Conservation (phyloP, 306 rosid genomes). For the Ochetophila trinervis region DNA sequence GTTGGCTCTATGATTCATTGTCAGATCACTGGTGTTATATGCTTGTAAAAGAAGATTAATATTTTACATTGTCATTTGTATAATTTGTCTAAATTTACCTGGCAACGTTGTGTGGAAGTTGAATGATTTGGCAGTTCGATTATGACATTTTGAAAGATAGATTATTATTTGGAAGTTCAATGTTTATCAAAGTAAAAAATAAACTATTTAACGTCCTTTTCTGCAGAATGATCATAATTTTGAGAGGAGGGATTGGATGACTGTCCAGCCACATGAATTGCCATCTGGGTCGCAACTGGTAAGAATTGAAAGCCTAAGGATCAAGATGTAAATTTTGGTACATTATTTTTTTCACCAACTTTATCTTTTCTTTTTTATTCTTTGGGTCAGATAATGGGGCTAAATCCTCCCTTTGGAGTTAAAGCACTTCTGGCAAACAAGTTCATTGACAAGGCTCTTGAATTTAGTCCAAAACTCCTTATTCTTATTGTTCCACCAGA, state of each 20-base stretch:
- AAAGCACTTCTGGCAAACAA: slow-evolving; percentile 70
- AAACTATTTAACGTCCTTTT: background rate
- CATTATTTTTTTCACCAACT: slow-evolving; percentile 3
- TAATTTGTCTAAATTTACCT: background rate
- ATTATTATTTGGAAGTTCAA: background rate
- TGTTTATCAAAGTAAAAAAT: background rate
- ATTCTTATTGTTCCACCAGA: slow-evolving; percentile 80
- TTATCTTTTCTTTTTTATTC: slow-evolving; percentile 3
- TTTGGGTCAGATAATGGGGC: slow-evolving; percentile 79
- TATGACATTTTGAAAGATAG: background rate
- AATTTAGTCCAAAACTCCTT: slow-evolving; percentile 75
- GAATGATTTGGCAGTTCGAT: background rate
- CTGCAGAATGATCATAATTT: slow-evolving; percentile 78
- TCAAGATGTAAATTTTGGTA: slow-evolving; percentile 15
- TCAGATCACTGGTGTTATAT: background rate
- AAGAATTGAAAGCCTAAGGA: slow-evolving; percentile 24
- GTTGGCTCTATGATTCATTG: background rate
- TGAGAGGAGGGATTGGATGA: slow-evolving; percentile 94
- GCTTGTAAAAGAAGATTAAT: background rate
- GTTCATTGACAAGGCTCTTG: slow-evolving; percentile 78
- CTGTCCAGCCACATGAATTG: slow-evolving; percentile 59
- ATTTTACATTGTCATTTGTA: background rate
- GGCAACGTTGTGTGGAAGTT: background rate
- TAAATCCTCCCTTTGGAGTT: slow-evolving; percentile 89
- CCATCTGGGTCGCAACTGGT: slow-evolving; percentile 73